Conservation (phyloP, 331 rosid genomes). For the Rhamnella rubrinervis region DNA sequence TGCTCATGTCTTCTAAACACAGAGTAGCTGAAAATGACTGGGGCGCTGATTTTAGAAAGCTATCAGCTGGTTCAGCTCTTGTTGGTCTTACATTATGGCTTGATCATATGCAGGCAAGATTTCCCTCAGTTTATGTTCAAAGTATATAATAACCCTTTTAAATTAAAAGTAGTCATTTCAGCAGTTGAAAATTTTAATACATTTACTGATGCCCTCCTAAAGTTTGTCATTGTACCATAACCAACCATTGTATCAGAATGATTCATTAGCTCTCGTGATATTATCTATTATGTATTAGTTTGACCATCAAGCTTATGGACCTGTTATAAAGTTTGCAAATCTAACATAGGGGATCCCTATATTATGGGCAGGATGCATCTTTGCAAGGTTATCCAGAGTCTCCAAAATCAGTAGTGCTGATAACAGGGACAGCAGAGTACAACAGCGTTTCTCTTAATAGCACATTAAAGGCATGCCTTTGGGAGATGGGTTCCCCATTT, state of each 20-base stretch:
- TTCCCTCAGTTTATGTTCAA: not conserved
- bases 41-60: constrained; percentile 95
- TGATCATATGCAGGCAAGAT: constrained; percentile 91
- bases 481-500: constrained; percentile 99
- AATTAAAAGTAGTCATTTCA: not conserved
- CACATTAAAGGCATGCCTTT: constrained; percentile 81
- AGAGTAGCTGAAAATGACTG: constrained; percentile 94
- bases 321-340: not conserved
- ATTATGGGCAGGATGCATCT: constrained; percentile 78
- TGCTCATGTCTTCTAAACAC: constrained; percentile 33
- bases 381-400: constrained; percentile 90
- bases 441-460: constrained; percentile 82
- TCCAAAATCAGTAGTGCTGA: constrained; percentile 86
- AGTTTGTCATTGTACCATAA: too few relatives aligned
- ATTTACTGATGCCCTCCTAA: too few relatives aligned
- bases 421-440: constrained; percentile 89
- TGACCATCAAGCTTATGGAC: not conserved
- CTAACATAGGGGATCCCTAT: constrained; percentile 20
- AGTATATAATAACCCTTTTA: not conserved
- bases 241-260: too few relatives aligned
- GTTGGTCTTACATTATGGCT: constrained; percentile 98
- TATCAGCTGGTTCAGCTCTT: constrained; percentile 94
- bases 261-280: too few relatives aligned
- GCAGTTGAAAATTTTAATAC: not conserved
- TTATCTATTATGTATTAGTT: too few relatives aligned